Evolutionary conservation across 1,139 yeast species (phyloP), one percentile per base, ranked within the genome.

Genomic region (Saccharomyces hybrid): DNA sequence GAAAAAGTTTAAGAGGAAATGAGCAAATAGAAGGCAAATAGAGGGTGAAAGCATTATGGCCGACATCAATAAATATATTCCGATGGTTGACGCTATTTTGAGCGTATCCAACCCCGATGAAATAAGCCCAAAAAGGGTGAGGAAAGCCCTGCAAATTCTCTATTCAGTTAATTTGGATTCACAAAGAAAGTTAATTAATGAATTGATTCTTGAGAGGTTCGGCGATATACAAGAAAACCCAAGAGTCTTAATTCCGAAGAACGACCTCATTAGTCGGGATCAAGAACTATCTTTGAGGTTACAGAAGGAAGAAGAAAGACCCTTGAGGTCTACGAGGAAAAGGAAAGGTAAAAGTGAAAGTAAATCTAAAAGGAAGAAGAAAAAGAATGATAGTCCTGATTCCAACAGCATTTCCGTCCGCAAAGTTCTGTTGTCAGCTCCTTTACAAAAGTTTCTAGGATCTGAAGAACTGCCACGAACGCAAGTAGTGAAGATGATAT

Each of bases 1-100:
- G 25, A n/a, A 4, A 16, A 11, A 20, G 5, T 16, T 16, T 38
- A 11, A 6, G 13, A 38, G 6, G 25, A 5, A 4, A 5, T 13
- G 5, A 9, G 44, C 16, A 9, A 11, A 38, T 16, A 20, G 44
- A 38, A 20, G n/a, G n/a, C 25, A 13, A 38, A 38, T 4, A n/a
- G n/a, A 38, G 23, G 44, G 44, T 38, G 25, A 20, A 38, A 11
- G 20, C 26, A 20, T 11, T 38, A 38, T 38, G 44, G 44, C n/a
- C n/a, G 44, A 38, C 7, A 38, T 38, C 44, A 38, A 3, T 38
- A 69, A 74, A 57, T 84, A 80, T 61, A 72, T 77, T 41, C 86
- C 90, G 3, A 83, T 86, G 58, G 84, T 87, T 50, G 93, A 87
- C 64, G 90, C 95, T 1, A 85, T 88, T 20, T 71, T 88, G 42